These are phyloP conservation scores for Fusarium sacchari DNA, from an alignment of 2,329 filamentous ascomycete species.

Conservation along the genomic window DNA sequence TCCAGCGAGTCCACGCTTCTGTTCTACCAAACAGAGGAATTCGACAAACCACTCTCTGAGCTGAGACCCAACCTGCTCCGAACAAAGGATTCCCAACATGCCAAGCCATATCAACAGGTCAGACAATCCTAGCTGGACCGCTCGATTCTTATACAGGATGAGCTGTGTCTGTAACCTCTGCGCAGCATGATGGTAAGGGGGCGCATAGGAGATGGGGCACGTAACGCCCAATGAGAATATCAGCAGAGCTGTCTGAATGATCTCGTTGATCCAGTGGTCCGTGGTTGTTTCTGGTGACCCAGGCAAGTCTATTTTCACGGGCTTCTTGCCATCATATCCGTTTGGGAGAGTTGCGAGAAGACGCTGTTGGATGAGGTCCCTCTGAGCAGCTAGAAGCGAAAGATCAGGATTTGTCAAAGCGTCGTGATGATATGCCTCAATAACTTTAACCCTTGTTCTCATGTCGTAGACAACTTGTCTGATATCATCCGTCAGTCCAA, in stretches of 20 bases:
- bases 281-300: accelerated
- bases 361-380: conserved; percentile 4
- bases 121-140: accelerated
- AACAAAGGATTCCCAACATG: background rate
- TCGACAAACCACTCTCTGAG: background rate
- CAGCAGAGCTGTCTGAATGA: background rate
- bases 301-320: accelerated
- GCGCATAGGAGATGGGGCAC: background rate
- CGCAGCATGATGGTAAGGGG: background rate
- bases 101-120: background rate
- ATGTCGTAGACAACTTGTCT: background rate
- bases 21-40: background rate
- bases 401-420: background rate
- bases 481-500: background rate
- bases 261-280: background rate
- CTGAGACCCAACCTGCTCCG: background rate
- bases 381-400: conserved; percentile 1
- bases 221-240: background rate
- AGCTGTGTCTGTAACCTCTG: background rate
- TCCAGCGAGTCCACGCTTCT: accelerated
- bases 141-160: background rate
- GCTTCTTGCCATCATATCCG: background rate
- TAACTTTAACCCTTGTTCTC: background rate
- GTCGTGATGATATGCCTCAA: background rate
- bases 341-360: background rate